These are phyloP conservation scores for Curvularia spicifera DNA, from an alignment of 2,329 filamentous ascomycete genomes.

Conservation along the genomic window DNA sequence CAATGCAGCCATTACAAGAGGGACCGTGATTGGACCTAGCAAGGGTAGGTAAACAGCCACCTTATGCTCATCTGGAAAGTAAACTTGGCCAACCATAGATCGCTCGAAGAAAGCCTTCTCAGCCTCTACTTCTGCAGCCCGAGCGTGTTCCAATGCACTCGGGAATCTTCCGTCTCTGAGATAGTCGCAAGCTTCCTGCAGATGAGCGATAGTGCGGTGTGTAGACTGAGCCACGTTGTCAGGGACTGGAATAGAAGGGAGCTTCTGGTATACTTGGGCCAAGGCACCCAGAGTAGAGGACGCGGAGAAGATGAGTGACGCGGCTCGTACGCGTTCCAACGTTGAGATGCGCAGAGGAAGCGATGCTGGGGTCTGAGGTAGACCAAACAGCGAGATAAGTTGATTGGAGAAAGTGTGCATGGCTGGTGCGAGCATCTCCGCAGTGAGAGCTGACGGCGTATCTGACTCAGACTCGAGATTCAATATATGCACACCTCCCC, in stretches of 20 bases:
- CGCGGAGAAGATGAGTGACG: slow-evolving; percentile 83
- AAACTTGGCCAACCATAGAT: slow-evolving; percentile 98
- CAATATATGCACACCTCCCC: slow-evolving; percentile 80
- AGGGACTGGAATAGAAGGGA: slow-evolving; percentile 91
- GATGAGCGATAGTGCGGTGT: slow-evolving; percentile 75
- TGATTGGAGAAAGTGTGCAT: slow-evolving; percentile 92
- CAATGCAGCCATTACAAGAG: slow-evolving; percentile 79
- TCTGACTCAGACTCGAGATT: slow-evolving; percentile 55
- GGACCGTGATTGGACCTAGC: slow-evolving; percentile 88
- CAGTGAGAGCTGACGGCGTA: slow-evolving; percentile 61
- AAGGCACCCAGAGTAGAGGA: slow-evolving; percentile 94
- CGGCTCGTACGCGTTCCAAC: slow-evolving; percentile 82
- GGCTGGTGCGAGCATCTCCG: slow-evolving; percentile 73
- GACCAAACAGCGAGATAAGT: slow-evolving; percentile 83
- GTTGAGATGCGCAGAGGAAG: slow-evolving; percentile 85
- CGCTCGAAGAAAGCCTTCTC: slow-evolving; percentile 98
- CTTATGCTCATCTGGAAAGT: slow-evolving; percentile 98
- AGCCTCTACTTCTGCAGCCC: slow-evolving; percentile 84
- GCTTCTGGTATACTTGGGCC: slow-evolving; percentile 77
- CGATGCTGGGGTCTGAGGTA: slow-evolving; percentile 77
- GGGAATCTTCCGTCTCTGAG: slow-evolving; percentile 68
- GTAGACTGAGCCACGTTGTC: slow-evolving; percentile 85
- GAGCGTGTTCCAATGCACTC: slow-evolving; percentile 76
- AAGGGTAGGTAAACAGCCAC: slow-evolving; percentile 93
- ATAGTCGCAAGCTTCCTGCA: slow-evolving; percentile 76